Evolutionary conservation across 176 grass and related monocot genomes (phyloP).

Genomic region (Musa troglodytarum): DNA sequence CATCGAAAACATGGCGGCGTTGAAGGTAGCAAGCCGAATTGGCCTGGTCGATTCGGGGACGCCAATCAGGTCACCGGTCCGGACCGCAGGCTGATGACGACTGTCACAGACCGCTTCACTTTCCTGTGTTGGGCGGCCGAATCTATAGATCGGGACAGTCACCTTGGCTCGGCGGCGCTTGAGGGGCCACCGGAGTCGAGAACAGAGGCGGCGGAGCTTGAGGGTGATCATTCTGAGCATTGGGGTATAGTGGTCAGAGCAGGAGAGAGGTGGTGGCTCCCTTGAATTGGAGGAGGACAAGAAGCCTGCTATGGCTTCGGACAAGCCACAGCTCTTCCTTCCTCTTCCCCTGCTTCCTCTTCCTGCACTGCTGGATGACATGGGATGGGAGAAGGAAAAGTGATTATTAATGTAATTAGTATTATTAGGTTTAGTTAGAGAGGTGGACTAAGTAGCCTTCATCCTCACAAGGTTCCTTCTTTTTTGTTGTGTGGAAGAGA

Average conservation of each 20-base stretch:
- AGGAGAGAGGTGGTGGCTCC: slow-evolving; percentile 5
- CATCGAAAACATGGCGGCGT: slow-evolving; percentile 98
- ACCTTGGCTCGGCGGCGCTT: slow-evolving; percentile 34
- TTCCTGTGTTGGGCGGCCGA: background rate
- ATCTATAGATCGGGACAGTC: slow-evolving; percentile 26
- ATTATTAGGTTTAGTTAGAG: background rate
- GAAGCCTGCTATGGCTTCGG: slow-evolving; percentile 1
- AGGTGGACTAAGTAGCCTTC: background rate
- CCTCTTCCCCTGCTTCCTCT: background rate
- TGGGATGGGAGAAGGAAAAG: background rate
- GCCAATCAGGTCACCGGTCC: background rate
- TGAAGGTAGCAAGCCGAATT: slow-evolving; percentile 84
- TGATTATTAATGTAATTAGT: background rate
- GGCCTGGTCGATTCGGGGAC: slow-evolving; percentile 14
- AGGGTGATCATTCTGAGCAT: slow-evolving; percentile 25
- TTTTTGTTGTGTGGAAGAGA: background rate
- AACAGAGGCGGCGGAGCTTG: slow-evolving; percentile 28
- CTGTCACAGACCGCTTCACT: background rate
- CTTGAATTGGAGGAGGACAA: slow-evolving; percentile 16
- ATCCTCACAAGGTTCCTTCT: background rate
- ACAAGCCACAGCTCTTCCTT: slow-evolving; percentile 19
- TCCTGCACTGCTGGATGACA: background rate
- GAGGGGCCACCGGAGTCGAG: slow-evolving; percentile 37
- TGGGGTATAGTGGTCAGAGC: slow-evolving; percentile 11
- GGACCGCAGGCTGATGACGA: background rate